These are phyloP conservation scores for Thinopyrum obtusiflorum DNA, from an alignment of 202 grass and related monocot genomes.

Conservation along the genomic window DNA sequence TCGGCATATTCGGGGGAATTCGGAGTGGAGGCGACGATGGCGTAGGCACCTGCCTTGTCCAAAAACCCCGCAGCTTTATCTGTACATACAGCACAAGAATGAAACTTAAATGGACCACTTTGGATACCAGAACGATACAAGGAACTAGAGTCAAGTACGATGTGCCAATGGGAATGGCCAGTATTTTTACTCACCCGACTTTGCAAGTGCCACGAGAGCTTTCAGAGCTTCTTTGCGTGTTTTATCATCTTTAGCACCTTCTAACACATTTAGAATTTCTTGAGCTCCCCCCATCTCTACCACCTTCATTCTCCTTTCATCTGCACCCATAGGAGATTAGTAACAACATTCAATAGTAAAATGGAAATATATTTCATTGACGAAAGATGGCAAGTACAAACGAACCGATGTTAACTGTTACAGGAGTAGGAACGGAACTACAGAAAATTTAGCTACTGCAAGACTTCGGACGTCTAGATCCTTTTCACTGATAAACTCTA, in stretches of 20 bases:
- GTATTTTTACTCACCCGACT: slow-evolving; percentile 58
- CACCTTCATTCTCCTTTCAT: slow-evolving; percentile 89
- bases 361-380: background rate
- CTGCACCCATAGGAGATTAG: slow-evolving; percentile 28
- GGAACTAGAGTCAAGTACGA: slow-evolving; percentile 20
- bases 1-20: slow-evolving; percentile 63
- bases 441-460: background rate
- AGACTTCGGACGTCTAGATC: background rate
- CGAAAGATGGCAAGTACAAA: background rate
- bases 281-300: slow-evolving; percentile 88
- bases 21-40: slow-evolving; percentile 59
- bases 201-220: slow-evolving; percentile 74
- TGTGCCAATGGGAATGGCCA: background rate
- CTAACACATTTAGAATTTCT: slow-evolving; percentile 78
- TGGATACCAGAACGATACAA: background rate
- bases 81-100: slow-evolving; percentile 36
- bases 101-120: background rate
- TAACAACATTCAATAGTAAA: slow-evolving; percentile 10
- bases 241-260: slow-evolving; percentile 84
- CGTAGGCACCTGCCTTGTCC: slow-evolving; percentile 57
- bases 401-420: background rate
- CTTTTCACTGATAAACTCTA: too few relatives aligned
- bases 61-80: slow-evolving; percentile 76
- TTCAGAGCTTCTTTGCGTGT: slow-evolving; percentile 81
- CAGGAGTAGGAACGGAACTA: background rate